A percentile compares a stretch with the other conserved stretches of the same genome.
Evolutionary conservation across 805 yeast species (phyloP).

Genomic region (Wickerhamiella brachini): DNA sequence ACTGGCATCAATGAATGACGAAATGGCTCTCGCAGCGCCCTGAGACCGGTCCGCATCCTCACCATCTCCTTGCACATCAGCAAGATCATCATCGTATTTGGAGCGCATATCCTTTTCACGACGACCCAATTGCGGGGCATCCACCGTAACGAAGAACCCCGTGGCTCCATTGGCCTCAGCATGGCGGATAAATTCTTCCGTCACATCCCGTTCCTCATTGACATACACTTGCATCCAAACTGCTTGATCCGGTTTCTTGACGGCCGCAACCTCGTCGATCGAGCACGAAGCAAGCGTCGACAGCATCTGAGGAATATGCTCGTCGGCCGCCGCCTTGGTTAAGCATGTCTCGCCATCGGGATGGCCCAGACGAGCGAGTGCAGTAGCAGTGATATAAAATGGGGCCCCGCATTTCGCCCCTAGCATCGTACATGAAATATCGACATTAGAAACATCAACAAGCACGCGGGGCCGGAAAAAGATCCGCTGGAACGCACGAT

Average conservation of each 20-base stretch:
- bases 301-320: slow-evolving; percentile 72
- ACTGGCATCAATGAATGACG: slow-evolving; percentile 73
- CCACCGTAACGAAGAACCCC: slow-evolving; percentile 68
- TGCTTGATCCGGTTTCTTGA: slow-evolving; percentile 49
- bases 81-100: slow-evolving; percentile 42
- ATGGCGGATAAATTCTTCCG: slow-evolving; percentile 47
- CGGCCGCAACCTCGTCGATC: slow-evolving; percentile 69
- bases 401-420: slow-evolving; percentile 64
- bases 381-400: slow-evolving; percentile 84
- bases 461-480: slow-evolving; percentile 76
- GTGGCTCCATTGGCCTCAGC: slow-evolving; percentile 64
- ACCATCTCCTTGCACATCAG: slow-evolving; percentile 29
- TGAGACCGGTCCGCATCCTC: slow-evolving; percentile 42
- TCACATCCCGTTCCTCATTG: slow-evolving; percentile 55
- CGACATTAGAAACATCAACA: slow-evolving; percentile 67
- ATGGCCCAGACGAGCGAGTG: slow-evolving; percentile 81
- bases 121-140: slow-evolving; percentile 84
- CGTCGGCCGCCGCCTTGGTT: slow-evolving; percentile 67
- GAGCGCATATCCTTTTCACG: slow-evolving; percentile 77
- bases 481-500: slow-evolving; percentile 72
- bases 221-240: slow-evolving; percentile 88
- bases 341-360: slow-evolving; percentile 84
- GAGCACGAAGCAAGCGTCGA: slow-evolving; percentile 86
- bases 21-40: slow-evolving; percentile 80
- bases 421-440: slow-evolving; percentile 55